Base-by-base conservation (phyloP, 2,329 filamentous ascomycete genomes). In the Colletotrichum incanum region DNA sequence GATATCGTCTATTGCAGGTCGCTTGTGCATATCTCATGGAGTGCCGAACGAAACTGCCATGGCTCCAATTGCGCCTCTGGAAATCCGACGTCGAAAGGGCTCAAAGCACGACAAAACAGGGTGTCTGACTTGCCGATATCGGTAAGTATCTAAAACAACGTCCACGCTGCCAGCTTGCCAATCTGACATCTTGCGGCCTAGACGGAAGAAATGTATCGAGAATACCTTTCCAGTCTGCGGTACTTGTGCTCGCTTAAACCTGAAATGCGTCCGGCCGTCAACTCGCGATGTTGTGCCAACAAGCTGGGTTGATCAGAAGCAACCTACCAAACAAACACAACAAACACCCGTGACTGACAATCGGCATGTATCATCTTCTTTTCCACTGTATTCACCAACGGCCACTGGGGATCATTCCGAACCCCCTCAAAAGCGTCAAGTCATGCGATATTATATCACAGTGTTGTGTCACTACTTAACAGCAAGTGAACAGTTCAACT, bases 91-190 rank as follows among this genome's bases (percentile, higher is more conserved):
- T n/a, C 47, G 70, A 7, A 74, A 74, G 28, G 69, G 72, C 39
- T 74, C 72, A 28, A 72, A 74, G 37, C 73, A 75, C 39, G 73
- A 75, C 37, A 74, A 68, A 55, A 74, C 68, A 9, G 73, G 73
- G 9, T 75, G 73, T 31, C 34, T 75, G 39, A 75, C 73, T 8
- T 75, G 73, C 65, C 73, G 73, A 61, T 74, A 74, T 63, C 64
- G 73, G 73, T 75, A 64, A 56, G 72, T 23, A 31, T 28, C 56
- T n/a, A 3, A 6, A 2, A 11, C 26, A 3, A 18, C 18, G 23
- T 5, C 28, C 23, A 31, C 20, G 9, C 37, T 39, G 6, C 16
- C 37, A 26, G 14, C 12, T 41, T 41, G 43, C 37, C 47, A 23
- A 69, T 60, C 70, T 72, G 54, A 72, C 49, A 39, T 59, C 5